A percentile compares a stretch with the other conserved stretches of the same genome.
Conservation (phyloP, 805 yeast genomes). For the Ogataea neopini region DNA sequence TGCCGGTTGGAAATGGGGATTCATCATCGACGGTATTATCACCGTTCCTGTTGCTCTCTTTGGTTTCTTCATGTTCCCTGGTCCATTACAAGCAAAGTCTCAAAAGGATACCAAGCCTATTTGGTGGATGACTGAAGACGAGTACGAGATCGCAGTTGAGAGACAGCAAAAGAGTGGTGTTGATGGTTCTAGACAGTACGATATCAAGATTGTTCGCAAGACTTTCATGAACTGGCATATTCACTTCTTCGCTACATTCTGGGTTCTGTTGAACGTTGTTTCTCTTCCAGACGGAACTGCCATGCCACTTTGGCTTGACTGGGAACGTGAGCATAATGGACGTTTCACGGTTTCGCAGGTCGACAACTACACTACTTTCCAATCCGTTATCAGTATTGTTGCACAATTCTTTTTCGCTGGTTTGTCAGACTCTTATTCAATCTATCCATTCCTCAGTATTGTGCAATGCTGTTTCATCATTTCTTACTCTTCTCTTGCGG, state of each 20-base stretch:
- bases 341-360: constrained; percentile 37
- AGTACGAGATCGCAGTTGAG: constrained; percentile 39
- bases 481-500: constrained; percentile 40
- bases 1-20: constrained; percentile 70
- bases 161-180: constrained; percentile 42
- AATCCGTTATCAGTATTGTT: constrained; percentile 42
- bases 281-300: constrained; percentile 44
- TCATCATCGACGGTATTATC: constrained; percentile 59
- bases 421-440: constrained; percentile 38
- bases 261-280: constrained; percentile 44
- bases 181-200: constrained; percentile 32
- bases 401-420: constrained; percentile 42
- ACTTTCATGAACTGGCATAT: constrained; percentile 56
- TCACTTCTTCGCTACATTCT: constrained; percentile 52
- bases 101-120: constrained; percentile 26
- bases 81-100: constrained; percentile 32
- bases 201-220: constrained; percentile 44
- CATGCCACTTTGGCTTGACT: constrained; percentile 41
- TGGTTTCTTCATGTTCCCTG: constrained; percentile 61
- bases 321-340: constrained; percentile 25
- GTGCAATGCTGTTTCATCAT: constrained; percentile 37
- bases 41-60: constrained; percentile 58
- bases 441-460: constrained; percentile 38
- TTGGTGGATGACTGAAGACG: constrained; percentile 29
- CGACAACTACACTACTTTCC: constrained; percentile 44